These are phyloP conservation scores for Neoboletus subvelutipes DNA, from an alignment of 768 basidiomycete genomes.

Conservation along the genomic window DNA sequence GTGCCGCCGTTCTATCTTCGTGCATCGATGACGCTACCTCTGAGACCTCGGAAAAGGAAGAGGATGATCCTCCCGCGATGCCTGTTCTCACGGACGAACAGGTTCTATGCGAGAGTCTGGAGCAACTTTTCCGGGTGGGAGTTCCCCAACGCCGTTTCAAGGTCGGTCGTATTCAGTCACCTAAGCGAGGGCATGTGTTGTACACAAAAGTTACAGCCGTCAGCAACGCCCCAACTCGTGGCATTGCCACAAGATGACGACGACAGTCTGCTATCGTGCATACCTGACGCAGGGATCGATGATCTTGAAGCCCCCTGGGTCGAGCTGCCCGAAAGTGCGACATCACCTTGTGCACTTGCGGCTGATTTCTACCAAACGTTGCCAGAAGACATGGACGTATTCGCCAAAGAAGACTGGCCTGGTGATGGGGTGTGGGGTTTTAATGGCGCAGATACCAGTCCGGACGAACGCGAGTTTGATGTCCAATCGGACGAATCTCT, in stretches of 20 bases:
- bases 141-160: slow-evolving; percentile 46
- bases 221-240: slow-evolving; percentile 7
- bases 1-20: slow-evolving; percentile 29
- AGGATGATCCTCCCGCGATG: slow-evolving; percentile 1
- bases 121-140: slow-evolving; percentile 42
- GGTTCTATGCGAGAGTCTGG: slow-evolving; percentile 42
- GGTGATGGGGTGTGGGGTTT: slow-evolving; percentile 17
- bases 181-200: slow-evolving; percentile 1
- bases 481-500: slow-evolving; percentile 24
- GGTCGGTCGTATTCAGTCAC: slow-evolving; percentile 35
- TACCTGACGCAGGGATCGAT: slow-evolving; percentile 5
- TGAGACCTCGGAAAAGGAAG: slow-evolving; percentile 16
- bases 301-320: slow-evolving; percentile 14
- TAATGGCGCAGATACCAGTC: slow-evolving; percentile 5
- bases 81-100: slow-evolving; percentile 34
- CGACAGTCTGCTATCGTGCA: slow-evolving; percentile 19
- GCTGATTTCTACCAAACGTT: slow-evolving; percentile 1
- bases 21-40: slow-evolving; percentile 6
- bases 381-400: slow-evolving; percentile 19
- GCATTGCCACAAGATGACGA: slow-evolving; percentile 21
- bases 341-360: neutral
- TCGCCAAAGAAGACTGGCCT: slow-evolving; percentile 14
- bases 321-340: slow-evolving; percentile 15
- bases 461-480: slow-evolving; percentile 6
- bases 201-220: slow-evolving; percentile 18